Evolutionary conservation across 2,329 filamentous ascomycete genomes (phyloP), one percentile per base, ranked within the genome.

Genomic region (Helotiales sp.): DNA sequence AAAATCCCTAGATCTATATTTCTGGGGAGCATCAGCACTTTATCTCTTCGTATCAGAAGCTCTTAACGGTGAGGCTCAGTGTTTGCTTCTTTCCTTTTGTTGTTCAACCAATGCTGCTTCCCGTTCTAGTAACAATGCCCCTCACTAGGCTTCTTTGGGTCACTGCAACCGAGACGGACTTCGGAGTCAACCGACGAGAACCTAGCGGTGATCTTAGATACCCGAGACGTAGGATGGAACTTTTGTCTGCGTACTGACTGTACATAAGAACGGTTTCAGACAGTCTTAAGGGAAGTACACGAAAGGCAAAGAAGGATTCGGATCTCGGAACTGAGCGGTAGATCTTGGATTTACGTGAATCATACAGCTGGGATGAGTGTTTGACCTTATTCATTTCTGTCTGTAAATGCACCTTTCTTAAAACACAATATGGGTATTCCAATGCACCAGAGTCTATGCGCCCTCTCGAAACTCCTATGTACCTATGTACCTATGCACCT

Each of bases 381-480:
- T n/a, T n/a, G n/a, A n/a, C n/a, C n/a, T n/a, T n/a, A n/a, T n/a
- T n/a, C n/a, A n/a, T n/a, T n/a, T n/a, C n/a, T n/a, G n/a, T n/a
- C n/a, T 34, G 31, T 15, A 34, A 34, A 34, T 34, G 31, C 31
- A 34, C 15, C 25, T 31, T 13, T 12, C 12, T 46, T 15, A 25
- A 17, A 29, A 30, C 25, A 17, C 25, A 48, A 29, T 19, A 46
- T 51, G 54, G 60, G 57, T 59, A 60, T 62, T 55, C 29, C 48
- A 49, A 54, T 57, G 52, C 57, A 52, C 61, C 57, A 24, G n/a
- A 49, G 49, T 22, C 31, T 19, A 53, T 59, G 52, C 55, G 42
- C 22, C 15, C 27, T 19, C 36, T 48, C 33, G 30, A 51, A 17
- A 49, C 44, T 44, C 33, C 38, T 22, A 33, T 19, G 33, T 17